Base-by-base conservation (phyloP, 192 early-diverging fungal species). In the Paraglomus brasilianum region DNA sequence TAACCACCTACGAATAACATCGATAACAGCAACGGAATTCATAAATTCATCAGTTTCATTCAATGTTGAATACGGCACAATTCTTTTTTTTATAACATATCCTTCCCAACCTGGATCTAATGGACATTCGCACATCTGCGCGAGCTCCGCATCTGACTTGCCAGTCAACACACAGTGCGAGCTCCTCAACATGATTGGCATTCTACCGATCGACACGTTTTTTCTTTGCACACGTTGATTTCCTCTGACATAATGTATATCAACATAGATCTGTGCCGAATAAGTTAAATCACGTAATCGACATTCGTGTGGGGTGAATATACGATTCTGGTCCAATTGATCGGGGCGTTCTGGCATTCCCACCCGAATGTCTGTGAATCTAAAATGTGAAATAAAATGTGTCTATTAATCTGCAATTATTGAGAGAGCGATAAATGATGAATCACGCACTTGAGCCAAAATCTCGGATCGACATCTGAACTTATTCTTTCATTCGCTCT, bases 181-280 rank as follows among this genome's bases (percentile, higher is more conserved):
- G 53, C 87, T 90, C 44, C 93, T 83, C 59, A 98, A 86, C 96
- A 98, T 98, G 74, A 98, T 95, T 5, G 96, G 96, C 87, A 98
- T 89, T 17, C 90, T 81, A 17, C 95, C 95, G 72, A 98, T 95
- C 19, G 87, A 83, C 3, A 96, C 89, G 48, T 88, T 86, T 60
- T 87, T 85, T 57, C 91, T 86, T 47, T 83, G 88, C n/a, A 95
- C 90, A 11, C 91, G 83, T 71, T 88, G 85, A 49, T 85, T 84
- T 36, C 90, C 91, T 61, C 92, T 86, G 9, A 89, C 89, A 72
- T 99, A 99, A 80, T 95, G 90, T 9, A 99, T 82, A 70, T 99
- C 94, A 15, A 98, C 94, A 66, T 85, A 85, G 51, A 99, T 92
- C n/a, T 86, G 83, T 21, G 92, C 93, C 5, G 94, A 89, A 72